phyloP scores from a whole-genome alignment of 179 eudicot genomes.

The Corrigiola litoralis region DNA sequence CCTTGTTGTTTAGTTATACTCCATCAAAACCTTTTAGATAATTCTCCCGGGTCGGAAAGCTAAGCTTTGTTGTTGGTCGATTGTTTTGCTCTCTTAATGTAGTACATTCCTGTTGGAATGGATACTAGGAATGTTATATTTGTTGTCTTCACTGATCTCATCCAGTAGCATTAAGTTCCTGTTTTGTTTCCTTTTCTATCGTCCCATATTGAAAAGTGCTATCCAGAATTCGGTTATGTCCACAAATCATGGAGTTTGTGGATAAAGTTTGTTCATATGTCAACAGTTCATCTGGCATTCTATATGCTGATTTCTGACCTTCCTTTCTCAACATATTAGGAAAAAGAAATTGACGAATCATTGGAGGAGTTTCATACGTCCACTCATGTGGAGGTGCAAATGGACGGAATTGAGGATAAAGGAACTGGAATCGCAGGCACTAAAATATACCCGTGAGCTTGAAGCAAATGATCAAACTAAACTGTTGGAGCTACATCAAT shows the following conservation, averaged over 20 bases:
- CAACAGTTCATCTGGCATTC: not conserved
- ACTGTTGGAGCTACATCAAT: constrained; percentile 39
- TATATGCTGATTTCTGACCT: not conserved
- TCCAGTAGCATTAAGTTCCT: not conserved
- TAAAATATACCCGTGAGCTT: constrained; percentile 48
- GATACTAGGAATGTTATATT: too few relatives aligned
- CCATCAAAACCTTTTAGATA: too few relatives aligned
- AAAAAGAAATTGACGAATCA: constrained; percentile 62
- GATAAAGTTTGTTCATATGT: too few relatives aligned
- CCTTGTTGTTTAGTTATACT: too few relatives aligned
- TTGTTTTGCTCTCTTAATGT: too few relatives aligned
- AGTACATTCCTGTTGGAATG: too few relatives aligned
- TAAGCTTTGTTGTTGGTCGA: too few relatives aligned
- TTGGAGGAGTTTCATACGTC: constrained; percentile 80
- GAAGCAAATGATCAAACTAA: constrained; percentile 44
- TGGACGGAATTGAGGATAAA: constrained; percentile 78
- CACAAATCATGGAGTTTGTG: too few relatives aligned
- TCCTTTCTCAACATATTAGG: constrained; percentile 31
- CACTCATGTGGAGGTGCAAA: constrained; percentile 95
- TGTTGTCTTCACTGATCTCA: not conserved
- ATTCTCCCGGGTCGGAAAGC: too few relatives aligned
- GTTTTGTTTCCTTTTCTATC: not conserved
- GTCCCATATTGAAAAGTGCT: too few relatives aligned
- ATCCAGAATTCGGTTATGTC: too few relatives aligned
- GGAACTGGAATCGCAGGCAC: constrained; percentile 63